A percentile compares a stretch with the other conserved stretches of the same genome.
Evolutionary conservation across 1,284 basidiomycete species (phyloP).

Genomic region (Marasmius tenuissimus): DNA sequence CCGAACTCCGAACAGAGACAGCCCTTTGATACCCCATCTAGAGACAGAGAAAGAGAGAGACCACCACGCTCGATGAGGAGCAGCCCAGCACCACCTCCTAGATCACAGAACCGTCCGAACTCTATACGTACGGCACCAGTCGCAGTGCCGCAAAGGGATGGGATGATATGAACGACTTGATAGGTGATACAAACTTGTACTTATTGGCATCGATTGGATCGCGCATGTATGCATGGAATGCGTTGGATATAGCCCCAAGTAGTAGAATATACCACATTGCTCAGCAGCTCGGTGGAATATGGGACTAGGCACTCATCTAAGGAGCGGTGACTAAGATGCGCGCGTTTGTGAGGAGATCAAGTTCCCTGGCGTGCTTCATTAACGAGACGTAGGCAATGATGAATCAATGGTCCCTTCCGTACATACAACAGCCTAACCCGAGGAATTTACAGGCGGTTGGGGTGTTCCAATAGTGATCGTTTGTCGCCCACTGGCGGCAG

Average conservation of each 20-base stretch:
- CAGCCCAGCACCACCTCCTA: slow-evolving; percentile 43
- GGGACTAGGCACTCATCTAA: too few species aligned
- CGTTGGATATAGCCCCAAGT: too few species aligned
- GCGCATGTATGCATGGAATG: too few species aligned
- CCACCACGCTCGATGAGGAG: slow-evolving; percentile 32
- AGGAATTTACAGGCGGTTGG: background rate
- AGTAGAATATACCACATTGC: too few species aligned
- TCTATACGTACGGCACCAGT: slow-evolving; percentile 41
- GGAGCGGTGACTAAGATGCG: too few species aligned
- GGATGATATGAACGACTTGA: slow-evolving; percentile 45
- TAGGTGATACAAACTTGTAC: background rate
- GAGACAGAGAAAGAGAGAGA: slow-evolving; percentile 19
- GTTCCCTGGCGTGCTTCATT: background rate
- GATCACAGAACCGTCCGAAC: slow-evolving; percentile 63
- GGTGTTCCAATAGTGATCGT: background rate
- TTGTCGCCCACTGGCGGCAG: slow-evolving; percentile 22
- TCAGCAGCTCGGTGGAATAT: too few species aligned
- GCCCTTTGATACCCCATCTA: slow-evolving; percentile 9
- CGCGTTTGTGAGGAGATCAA: too few species aligned
- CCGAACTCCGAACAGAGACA: slow-evolving; percentile 19
- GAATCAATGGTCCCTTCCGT: background rate
- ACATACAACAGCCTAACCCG: background rate
- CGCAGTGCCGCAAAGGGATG: slow-evolving; percentile 49
- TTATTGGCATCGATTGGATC: background rate
- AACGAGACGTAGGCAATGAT: background rate